phyloP scores from a whole-genome alignment of 179 eudicot species.

The Silene noctiflora region DNA sequence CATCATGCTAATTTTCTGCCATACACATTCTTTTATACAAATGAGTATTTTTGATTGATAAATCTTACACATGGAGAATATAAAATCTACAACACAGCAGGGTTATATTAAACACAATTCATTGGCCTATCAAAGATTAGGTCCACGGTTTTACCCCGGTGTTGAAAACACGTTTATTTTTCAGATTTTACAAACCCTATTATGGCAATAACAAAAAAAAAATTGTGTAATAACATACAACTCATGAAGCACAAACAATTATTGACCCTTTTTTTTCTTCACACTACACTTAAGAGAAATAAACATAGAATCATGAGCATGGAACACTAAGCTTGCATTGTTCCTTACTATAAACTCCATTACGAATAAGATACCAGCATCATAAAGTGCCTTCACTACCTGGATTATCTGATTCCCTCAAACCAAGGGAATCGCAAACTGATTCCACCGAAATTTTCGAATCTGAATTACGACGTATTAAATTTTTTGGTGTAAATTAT shows the following conservation, averaged over 20 bases:
- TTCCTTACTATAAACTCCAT: not conserved
- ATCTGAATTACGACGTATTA: too few species aligned
- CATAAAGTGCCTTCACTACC: not conserved
- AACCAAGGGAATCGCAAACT: too few species aligned
- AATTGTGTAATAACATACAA: too few species aligned
- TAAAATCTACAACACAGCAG: not conserved
- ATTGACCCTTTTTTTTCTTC: too few species aligned
- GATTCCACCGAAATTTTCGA: too few species aligned
- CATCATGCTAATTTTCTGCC: not conserved
- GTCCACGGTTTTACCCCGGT: not conserved
- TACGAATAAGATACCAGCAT: not conserved
- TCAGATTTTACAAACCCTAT: too few species aligned
- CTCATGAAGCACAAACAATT: too few species aligned
- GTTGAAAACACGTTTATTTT: too few species aligned
- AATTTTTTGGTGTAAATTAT: too few species aligned
- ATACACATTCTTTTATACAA: not conserved
- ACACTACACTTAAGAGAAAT: not conserved
- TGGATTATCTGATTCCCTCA: too few species aligned
- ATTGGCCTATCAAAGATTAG: not conserved
- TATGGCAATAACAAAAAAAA: too few species aligned
- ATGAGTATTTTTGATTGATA: not conserved
- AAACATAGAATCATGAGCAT: not conserved
- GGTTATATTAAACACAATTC: not conserved
- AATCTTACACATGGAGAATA: not conserved
- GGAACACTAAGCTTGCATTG: not conserved